These are phyloP conservation scores for Hippophae gyantsensis DNA, from an alignment of 306 rosid genomes.

Conservation along the genomic window DNA sequence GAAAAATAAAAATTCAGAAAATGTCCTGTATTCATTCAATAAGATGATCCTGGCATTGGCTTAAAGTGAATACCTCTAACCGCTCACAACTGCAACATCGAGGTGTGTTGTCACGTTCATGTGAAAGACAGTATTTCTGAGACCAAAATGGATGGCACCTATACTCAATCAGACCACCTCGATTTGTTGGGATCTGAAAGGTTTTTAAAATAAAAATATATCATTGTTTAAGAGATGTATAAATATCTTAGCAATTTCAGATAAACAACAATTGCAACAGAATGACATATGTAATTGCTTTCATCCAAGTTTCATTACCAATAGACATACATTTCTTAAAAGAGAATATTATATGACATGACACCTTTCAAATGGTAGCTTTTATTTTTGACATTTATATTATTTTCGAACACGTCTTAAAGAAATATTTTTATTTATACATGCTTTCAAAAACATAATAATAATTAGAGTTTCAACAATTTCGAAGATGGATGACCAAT, in stretches of 20 bases:
- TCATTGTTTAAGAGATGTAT: neutral
- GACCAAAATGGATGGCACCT: constrained; percentile 97
- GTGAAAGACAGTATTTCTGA: constrained; percentile 90
- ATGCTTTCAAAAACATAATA: too few relatives aligned
- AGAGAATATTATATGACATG: too few relatives aligned
- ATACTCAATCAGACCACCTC: constrained; percentile 80
- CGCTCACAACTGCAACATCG: constrained; percentile 97
- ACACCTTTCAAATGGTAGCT: too few relatives aligned
- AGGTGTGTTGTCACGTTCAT: constrained; percentile 78
- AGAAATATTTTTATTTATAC: too few relatives aligned
- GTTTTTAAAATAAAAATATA: constrained; percentile 7
- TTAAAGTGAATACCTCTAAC: constrained; percentile 59
- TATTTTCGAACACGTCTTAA: too few relatives aligned
- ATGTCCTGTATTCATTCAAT: neutral
- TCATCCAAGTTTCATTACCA: too few relatives aligned
- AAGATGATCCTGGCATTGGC: neutral
- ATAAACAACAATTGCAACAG: too few relatives aligned
- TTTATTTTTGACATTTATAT: too few relatives aligned
- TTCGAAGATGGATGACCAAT: too few relatives aligned
- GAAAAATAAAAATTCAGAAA: neutral
- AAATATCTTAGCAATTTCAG: neutral
- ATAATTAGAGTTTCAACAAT: too few relatives aligned
- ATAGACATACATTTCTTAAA: too few relatives aligned
- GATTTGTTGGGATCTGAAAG: constrained; percentile 85
- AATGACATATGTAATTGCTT: too few relatives aligned